phyloP scores from a whole-genome alignment of 2,329 filamentous ascomycete species.

The Diaporthe citriasiana region DNA sequence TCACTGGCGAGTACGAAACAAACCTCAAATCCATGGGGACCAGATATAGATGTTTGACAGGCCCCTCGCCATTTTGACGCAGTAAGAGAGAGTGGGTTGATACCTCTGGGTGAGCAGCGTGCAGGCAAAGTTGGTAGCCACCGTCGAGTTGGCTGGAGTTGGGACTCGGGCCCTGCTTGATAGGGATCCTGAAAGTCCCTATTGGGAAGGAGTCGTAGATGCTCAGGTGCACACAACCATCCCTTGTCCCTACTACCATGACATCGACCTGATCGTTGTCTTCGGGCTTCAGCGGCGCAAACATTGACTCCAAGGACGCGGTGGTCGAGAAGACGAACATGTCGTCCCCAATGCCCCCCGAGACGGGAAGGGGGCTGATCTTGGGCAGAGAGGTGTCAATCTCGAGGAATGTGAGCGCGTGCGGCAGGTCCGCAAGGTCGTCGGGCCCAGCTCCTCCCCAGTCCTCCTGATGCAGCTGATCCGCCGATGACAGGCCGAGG shows the following conservation, averaged over 20 bases:
- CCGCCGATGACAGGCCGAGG: slow-evolving; percentile 38
- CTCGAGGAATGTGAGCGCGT: slow-evolving; percentile 81
- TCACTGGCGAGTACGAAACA: slow-evolving; percentile 81
- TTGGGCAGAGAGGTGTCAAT: slow-evolving; percentile 83
- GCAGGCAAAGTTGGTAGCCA: slow-evolving; percentile 63
- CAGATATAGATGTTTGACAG: slow-evolving; percentile 65
- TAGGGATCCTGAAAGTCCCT: slow-evolving; percentile 66
- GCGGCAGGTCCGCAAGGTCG: slow-evolving; percentile 71
- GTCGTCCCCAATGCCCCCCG: slow-evolving; percentile 72
- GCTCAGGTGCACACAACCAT: slow-evolving; percentile 80
- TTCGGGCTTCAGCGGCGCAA: slow-evolving; percentile 72
- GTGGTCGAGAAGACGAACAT: slow-evolving; percentile 77
- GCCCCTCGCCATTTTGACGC: slow-evolving; percentile 52
- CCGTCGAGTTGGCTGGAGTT: slow-evolving; percentile 27
- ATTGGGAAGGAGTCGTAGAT: slow-evolving; percentile 90
- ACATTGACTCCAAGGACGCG: slow-evolving; percentile 78
- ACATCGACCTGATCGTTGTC: slow-evolving; percentile 84
- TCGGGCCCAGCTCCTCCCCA: slow-evolving; percentile 45
- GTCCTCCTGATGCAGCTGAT: slow-evolving; percentile 45
- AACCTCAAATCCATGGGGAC: slow-evolving; percentile 88
- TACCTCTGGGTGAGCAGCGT: slow-evolving; percentile 79
- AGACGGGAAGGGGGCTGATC: slow-evolving; percentile 77
- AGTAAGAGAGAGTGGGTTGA: slow-evolving; percentile 84
- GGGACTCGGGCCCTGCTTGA: slow-evolving; percentile 41
- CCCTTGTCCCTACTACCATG: slow-evolving; percentile 79